These are phyloP conservation scores for Xylariaceae sp. DNA, from an alignment of 2,329 filamentous ascomycete genomes.

Conservation along the genomic window DNA sequence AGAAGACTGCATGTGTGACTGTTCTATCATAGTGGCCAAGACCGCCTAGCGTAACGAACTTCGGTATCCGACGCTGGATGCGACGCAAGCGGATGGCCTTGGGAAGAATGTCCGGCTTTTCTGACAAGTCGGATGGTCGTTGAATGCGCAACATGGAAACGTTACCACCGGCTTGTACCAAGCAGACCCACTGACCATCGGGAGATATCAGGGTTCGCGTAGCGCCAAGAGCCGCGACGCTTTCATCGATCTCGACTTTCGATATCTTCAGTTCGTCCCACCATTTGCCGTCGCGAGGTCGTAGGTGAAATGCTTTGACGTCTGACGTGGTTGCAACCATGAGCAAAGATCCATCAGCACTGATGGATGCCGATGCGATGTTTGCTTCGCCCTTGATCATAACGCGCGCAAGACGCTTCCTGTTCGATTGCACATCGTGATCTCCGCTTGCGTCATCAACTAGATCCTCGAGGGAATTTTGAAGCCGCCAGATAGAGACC, in stretches of 20 bases:
- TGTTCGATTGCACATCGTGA: conserved; percentile 45
- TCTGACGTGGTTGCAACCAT: conserved; percentile 69
- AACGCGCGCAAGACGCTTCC: conserved; percentile 65
- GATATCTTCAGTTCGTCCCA: conserved; percentile 63
- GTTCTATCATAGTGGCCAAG: conserved; percentile 71
- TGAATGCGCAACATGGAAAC: conserved; percentile 49
- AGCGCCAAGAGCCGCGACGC: conserved; percentile 58
- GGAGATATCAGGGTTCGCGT: conserved; percentile 65
- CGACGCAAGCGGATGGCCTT: conserved; percentile 46
- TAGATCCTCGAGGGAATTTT: conserved; percentile 43
- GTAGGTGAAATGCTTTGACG: conserved; percentile 71
- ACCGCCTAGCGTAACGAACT: conserved; percentile 55
- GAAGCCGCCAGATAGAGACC: conserved; percentile 71
- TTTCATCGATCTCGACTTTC: conserved; percentile 59
- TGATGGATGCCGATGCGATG: conserved; percentile 71
- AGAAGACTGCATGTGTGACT: conserved; percentile 71
- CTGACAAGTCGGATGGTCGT: conserved; percentile 29
- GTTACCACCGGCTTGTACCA: conserved; percentile 57
- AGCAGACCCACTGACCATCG: conserved; percentile 62
- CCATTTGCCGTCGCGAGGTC: conserved; percentile 44
- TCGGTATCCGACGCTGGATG: conserved; percentile 49
- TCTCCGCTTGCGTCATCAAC: conserved; percentile 38
- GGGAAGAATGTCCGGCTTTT: conserved; percentile 39
- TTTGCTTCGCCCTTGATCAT: conserved; percentile 70
- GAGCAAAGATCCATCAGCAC: conserved; percentile 64